Conservation (phyloP, 148 eudicot genomes). For the Agrostemma githago region DNA sequence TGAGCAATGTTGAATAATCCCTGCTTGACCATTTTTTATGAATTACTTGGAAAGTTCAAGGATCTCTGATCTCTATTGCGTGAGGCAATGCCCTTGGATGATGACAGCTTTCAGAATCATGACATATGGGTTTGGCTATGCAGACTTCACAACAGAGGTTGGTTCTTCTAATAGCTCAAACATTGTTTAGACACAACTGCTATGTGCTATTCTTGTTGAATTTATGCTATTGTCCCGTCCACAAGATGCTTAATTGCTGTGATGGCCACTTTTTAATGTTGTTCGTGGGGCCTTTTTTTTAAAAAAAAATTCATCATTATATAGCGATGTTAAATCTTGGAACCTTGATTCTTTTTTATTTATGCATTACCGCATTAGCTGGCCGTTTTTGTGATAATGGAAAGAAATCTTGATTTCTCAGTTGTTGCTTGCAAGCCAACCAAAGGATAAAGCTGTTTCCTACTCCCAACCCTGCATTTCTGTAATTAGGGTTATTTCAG, state of each 20-base stretch:
- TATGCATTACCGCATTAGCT: not conserved
- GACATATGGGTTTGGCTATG: not conserved
- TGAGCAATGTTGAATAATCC: conserved; percentile 1
- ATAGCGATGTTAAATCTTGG: not conserved
- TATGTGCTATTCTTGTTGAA: not conserved
- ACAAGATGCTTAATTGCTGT: not conserved
- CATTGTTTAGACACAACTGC: not conserved
- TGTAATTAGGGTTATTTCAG: not conserved
- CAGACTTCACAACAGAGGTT: conserved; percentile 19
- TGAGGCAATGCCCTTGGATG: conserved; percentile 9
- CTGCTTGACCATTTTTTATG: not conserved
- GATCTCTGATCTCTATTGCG: not conserved
- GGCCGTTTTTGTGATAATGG: not conserved
- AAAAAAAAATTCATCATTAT: not conserved
- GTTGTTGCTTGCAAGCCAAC: not conserved
- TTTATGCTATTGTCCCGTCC: not conserved
- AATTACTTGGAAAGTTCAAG: conserved; percentile 17
- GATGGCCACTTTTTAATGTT: not conserved
- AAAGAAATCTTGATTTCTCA: not conserved
- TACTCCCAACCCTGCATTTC: not conserved
- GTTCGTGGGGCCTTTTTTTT: not conserved
- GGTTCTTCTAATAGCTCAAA: conserved; percentile 1
- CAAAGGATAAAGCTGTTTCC: not conserved
- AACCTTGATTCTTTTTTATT: not conserved
- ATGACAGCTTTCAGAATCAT: not conserved